Conservation (phyloP, 2,329 filamentous ascomycete genomes). For the Trichoderma arundinaceum region DNA sequence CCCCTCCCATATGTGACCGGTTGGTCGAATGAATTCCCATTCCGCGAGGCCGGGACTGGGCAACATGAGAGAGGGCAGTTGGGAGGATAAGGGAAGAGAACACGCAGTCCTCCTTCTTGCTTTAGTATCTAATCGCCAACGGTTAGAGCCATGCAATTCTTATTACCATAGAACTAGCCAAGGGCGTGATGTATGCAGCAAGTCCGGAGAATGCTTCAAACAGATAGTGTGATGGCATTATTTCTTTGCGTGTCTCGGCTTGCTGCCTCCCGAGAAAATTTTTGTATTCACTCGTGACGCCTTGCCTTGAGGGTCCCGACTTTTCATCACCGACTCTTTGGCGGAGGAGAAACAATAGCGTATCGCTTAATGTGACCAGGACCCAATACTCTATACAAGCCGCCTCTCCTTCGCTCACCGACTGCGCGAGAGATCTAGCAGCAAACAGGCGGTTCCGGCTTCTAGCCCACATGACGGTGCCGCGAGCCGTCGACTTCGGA, state of each 20-base stretch:
- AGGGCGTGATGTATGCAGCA: background rate
- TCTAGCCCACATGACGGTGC: slow-evolving; percentile 12
- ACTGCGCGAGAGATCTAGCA: background rate
- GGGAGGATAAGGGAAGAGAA: background rate
- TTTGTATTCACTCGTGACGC: slow-evolving; percentile 1
- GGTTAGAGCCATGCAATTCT: too few relatives aligned
- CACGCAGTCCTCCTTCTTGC: too few relatives aligned
- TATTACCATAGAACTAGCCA: background rate
- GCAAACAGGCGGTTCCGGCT: background rate
- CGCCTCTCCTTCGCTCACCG: background rate
- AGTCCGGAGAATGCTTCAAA: background rate
- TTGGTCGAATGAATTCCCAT: background rate
- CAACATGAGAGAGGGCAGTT: too few relatives aligned
- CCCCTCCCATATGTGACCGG: background rate
- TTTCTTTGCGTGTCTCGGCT: slow-evolving; percentile 21
- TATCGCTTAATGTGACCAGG: slow-evolving; percentile 10
- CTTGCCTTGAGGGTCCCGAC: background rate
- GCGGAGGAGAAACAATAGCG: background rate
- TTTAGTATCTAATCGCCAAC: too few relatives aligned
- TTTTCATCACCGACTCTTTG: slow-evolving; percentile 18
- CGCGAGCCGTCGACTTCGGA: slow-evolving; percentile 4
- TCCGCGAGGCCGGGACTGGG: background rate
- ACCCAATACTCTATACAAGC: slow-evolving; percentile 2
- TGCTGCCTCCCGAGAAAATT: background rate
- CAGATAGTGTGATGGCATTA: slow-evolving; percentile 1